phyloP scores from a whole-genome alignment of 768 basidiomycete genomes.

The Hortiboletus campestris region DNA sequence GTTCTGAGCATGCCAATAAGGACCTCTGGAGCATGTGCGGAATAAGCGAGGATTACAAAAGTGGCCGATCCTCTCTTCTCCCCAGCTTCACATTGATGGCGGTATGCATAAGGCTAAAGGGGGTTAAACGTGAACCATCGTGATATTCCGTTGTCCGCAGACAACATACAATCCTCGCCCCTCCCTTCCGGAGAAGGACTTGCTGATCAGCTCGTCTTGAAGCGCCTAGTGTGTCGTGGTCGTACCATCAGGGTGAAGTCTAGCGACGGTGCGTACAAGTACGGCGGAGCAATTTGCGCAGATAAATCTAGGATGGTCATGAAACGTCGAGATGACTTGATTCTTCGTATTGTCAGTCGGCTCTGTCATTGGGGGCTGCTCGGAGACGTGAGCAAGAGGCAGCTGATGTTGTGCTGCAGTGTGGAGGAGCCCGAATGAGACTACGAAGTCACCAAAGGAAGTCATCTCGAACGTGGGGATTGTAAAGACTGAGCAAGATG shows the following conservation, averaged over 20 bases:
- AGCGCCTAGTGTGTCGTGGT: constrained; percentile 47
- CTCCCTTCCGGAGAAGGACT: constrained; percentile 80
- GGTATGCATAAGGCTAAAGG: constrained; percentile 67
- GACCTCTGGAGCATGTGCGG: neutral
- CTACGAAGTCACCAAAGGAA: constrained; percentile 23
- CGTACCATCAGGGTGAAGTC: neutral
- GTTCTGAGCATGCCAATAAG: constrained; percentile 46
- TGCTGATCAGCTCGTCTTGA: constrained; percentile 84
- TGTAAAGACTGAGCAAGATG: neutral
- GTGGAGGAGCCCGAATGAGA: constrained; percentile 14
- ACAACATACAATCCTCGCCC: constrained; percentile 73
- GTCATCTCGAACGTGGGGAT: constrained; percentile 10
- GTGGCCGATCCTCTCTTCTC: constrained; percentile 66
- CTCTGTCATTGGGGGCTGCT: constrained; percentile 18
- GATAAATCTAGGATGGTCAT: constrained; percentile 64
- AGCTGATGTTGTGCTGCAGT: neutral
- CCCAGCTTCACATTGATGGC: constrained; percentile 76
- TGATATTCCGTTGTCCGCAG: neutral
- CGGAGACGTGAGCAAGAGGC: neutral
- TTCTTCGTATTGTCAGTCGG: constrained; percentile 44
- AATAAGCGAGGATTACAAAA: constrained; percentile 48
- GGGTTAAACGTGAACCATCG: neutral
- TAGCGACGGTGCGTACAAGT: constrained; percentile 49
- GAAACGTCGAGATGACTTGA: constrained; percentile 61
- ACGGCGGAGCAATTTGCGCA: constrained; percentile 70